phyloP scores from a whole-genome alignment of 768 basidiomycete genomes.

The Amanita inopinata region DNA sequence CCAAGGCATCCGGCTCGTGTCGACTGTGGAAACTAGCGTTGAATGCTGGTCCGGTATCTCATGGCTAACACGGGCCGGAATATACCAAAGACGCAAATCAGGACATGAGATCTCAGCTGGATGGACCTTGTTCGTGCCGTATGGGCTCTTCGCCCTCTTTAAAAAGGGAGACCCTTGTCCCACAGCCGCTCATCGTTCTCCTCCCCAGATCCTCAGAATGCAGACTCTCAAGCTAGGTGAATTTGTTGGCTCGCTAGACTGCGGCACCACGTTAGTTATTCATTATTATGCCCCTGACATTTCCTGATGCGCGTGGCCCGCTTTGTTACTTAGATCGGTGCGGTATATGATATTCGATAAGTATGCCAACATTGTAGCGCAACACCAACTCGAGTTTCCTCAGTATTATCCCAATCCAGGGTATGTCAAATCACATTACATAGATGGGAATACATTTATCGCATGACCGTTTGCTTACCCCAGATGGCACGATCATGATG shows the following conservation, averaged over 20 bases:
- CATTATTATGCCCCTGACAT: too few species aligned
- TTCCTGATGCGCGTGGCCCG: too few species aligned
- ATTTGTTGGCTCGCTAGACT: constrained; percentile 89
- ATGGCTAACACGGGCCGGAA: too few species aligned
- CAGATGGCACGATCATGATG: constrained; percentile 96
- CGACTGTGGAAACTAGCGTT: too few species aligned
- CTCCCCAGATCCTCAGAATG: not conserved
- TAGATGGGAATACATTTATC: not conserved
- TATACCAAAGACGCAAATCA: not conserved
- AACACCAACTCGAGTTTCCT: constrained; percentile 88
- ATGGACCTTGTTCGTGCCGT: not conserved
- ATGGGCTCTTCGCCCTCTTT: not conserved
- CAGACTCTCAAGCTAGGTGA: constrained; percentile 47
- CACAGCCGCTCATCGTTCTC: not conserved
- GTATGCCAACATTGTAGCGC: constrained; percentile 77
- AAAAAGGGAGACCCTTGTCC: not conserved
- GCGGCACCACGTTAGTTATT: constrained; percentile 91
- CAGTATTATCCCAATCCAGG: constrained; percentile 90
- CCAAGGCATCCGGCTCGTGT: too few species aligned
- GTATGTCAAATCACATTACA: constrained; percentile 25
- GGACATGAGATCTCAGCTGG: not conserved
- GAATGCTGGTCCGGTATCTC: too few species aligned
- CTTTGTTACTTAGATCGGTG: constrained; percentile 51
- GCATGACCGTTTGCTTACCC: constrained; percentile 4
- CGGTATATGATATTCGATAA: constrained; percentile 89